phyloP scores from a whole-genome alignment of 139 green algal species.

The Eudorina sp. region DNA sequence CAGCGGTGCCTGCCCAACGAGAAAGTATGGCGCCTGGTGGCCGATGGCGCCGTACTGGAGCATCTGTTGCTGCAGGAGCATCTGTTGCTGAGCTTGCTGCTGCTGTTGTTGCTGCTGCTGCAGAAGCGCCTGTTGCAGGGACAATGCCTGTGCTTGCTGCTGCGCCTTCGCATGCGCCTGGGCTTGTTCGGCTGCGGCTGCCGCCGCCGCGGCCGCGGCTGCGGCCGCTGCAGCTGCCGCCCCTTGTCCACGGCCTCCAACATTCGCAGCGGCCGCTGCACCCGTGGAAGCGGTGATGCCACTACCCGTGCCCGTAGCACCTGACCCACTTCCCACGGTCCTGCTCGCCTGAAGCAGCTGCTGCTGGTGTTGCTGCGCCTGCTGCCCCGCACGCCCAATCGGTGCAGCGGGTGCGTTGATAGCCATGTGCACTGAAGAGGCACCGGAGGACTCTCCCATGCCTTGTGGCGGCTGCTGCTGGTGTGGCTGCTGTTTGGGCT shows the following conservation, averaged over 20 bases:
- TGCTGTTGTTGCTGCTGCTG: conserved; percentile 17
- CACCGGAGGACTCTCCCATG: background rate
- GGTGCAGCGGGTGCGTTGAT: background rate
- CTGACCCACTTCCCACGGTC: background rate
- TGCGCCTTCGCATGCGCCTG: background rate
- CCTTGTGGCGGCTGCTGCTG: background rate
- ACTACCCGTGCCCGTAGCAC: background rate
- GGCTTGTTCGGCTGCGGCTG: background rate
- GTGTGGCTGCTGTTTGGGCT: background rate
- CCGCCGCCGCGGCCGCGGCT: background rate
- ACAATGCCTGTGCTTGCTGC: background rate
- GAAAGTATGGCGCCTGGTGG: background rate
- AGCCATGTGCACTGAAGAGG: background rate
- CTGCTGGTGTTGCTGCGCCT: background rate
- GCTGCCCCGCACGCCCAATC: background rate
- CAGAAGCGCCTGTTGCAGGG: background rate
- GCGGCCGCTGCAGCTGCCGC: background rate
- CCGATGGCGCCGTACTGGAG: background rate
- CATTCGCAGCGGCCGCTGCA: no score
- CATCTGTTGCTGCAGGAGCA: conserved; percentile 25
- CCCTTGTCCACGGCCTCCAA: background rate
- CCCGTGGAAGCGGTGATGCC: no score
- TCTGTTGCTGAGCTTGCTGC: background rate
- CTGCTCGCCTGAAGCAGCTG: background rate
- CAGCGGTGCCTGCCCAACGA: background rate